Evolutionary conservation across 257 asterid species (phyloP), one percentile per base, ranked within the genome.

Genomic region (Anisodus tanguticus): DNA sequence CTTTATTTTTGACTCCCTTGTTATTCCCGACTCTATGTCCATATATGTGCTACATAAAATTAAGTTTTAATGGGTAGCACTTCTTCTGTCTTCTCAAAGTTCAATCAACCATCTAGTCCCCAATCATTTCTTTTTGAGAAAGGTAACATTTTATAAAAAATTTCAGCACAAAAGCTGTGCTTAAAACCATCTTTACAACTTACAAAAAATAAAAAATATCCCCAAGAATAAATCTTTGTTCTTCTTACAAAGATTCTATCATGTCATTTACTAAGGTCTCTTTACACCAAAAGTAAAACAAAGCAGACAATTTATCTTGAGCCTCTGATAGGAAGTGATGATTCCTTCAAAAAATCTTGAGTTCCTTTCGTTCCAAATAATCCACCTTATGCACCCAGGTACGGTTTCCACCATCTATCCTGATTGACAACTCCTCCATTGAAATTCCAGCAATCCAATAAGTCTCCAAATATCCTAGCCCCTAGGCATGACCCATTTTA

Each of bases 71-170:
- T 68, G 76, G 76, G 15, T 37, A 39, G 22, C 51, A 68, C 26
- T 13, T 68, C 76, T 68, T 68, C 22, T 43, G 49, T 37, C 76
- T 68, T 51, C 37, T 68, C 76, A 37, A 68, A 68, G 51, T 37
- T 68, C 51, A 37, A 68, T 68, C 53, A 68, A 68, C 22, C 76
- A 68, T 37, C 76, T 68, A 31, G 72, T 12, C 47, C 71, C 71
- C n/a, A 26, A 31, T 26, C 43, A 63, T 62, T 31, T 66, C 31
- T 16, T 7, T 66, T 66, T 66, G 72, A 66, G 72, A 31, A 66
- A 31, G 12, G 72, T 31, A 66, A 66, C 72, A 66, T 31, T 31
- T 66, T 13, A 39, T 66, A 41, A 39, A 64, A 64, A 64, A 22
- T 22, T 11, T 31, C 70, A 64, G 43, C 70, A 11, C 70, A 37